Base-by-base conservation (phyloP, 768 basidiomycete species). In the Boletus sp. region DNA sequence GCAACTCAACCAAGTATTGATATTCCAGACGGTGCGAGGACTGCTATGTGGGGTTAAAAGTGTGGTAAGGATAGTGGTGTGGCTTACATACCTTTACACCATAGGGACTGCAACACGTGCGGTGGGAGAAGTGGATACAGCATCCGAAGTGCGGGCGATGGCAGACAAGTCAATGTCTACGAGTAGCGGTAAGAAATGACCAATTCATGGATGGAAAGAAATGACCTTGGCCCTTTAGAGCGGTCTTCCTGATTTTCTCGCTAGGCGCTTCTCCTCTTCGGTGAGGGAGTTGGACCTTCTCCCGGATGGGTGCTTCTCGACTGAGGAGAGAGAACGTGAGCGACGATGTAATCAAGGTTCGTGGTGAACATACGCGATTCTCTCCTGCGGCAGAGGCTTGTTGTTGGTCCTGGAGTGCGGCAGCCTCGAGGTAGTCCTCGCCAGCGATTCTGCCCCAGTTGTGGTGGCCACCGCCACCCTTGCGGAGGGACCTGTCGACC, bases 71-170 rank as follows among this genome's bases (percentile, higher is more conserved):
- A 51, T n/a, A 5, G 18, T 39, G 20, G 28, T 4, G 42, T 47
- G n/a, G 20, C 17, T 10, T 20, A 51, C 57, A 41, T 36, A 66
- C 69, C 41, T 66, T 47, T 52, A 70, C 64, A 70, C 58, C 32
- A 59, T 29, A 30, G 47, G 57, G 46, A 52, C 57, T 35, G 35
- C 29, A 41, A 62, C 7, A 15, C 44, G 60, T 18, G 46, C 12
- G 53, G 75, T 71, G 39, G 78, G 86, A 60, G 82, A 87, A 57
- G 72, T 75, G 59, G 82, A 84, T 30, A 85, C 82, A 12, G 86
- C 92, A 57, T 79, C 80, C 9, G 91, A 93, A 54, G 90, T 90
- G 64, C 90, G 85, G 14, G 93, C 93, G 65, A 95, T 94, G 53
- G 86, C 78, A 35, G 82, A 79, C 56, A 95, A 81, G 72, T 94